A percentile compares a stretch with the other conserved stretches of the same genome.
Evolutionary conservation across 352 stramenopile genomes (phyloP).

Genomic region (Phytophthora aleatoria): DNA sequence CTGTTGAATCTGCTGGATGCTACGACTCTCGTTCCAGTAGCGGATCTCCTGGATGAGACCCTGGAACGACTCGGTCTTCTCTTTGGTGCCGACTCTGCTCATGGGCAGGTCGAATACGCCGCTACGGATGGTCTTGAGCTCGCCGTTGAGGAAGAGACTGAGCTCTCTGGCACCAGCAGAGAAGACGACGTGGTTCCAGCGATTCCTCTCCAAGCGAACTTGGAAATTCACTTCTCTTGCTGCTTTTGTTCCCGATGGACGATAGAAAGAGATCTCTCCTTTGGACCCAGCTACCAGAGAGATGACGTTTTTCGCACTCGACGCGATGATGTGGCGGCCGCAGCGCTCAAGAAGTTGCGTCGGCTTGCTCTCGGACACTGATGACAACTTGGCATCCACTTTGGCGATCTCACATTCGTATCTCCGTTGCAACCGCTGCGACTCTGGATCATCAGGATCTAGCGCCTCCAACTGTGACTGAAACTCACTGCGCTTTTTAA

Average conservation of each 20-base stretch:
- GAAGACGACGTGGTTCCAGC: slow-evolving; percentile 71
- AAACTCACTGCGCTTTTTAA: slow-evolving; percentile 61
- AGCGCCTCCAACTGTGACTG: slow-evolving; percentile 34
- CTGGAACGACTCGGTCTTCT: slow-evolving; percentile 58
- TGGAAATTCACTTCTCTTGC: slow-evolving; percentile 57
- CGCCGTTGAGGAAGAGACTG: slow-evolving; percentile 54
- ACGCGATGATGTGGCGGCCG: slow-evolving; percentile 65
- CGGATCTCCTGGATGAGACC: slow-evolving; percentile 69
- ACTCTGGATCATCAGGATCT: slow-evolving; percentile 27
- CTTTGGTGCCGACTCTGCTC: slow-evolving; percentile 45
- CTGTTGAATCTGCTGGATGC: slow-evolving; percentile 40
- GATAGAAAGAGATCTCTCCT: slow-evolving; percentile 52
- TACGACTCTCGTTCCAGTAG: slow-evolving; percentile 61
- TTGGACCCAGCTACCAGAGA: slow-evolving; percentile 38
- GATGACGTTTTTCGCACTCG: slow-evolving; percentile 59
- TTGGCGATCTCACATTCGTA: slow-evolving; percentile 70
- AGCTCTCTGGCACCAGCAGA: slow-evolving; percentile 54
- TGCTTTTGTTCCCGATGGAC: slow-evolving; percentile 26
- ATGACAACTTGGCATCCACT: slow-evolving; percentile 56
- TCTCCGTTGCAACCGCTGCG: slow-evolving; percentile 39
- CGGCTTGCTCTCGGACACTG: slow-evolving; percentile 56
- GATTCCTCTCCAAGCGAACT: slow-evolving; percentile 41
- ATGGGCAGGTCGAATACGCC: slow-evolving; percentile 68
- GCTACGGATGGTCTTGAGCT: slow-evolving; percentile 41
- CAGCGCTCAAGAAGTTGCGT: slow-evolving; percentile 53